Percentiles rank a stretch among this genome's conserved stretches.
Evolutionary conservation across 2,329 filamentous ascomycete genomes (phyloP).

Genomic region (Penicillium decumbens): DNA sequence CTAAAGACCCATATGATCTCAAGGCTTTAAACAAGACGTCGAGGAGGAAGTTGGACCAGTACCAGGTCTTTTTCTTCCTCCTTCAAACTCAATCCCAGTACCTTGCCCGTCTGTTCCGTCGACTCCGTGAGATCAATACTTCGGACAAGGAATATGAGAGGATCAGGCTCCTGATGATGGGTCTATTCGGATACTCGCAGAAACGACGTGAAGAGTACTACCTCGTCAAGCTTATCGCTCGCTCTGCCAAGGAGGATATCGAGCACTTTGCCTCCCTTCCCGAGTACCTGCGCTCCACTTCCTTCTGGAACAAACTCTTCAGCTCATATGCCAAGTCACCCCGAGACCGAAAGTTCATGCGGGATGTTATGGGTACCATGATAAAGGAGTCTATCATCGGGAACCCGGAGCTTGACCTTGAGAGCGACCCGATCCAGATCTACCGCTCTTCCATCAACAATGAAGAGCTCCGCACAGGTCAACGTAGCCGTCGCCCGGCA

Average conservation of each 20-base stretch:
- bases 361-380: constrained; percentile 76
- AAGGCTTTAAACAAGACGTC: constrained; percentile 98
- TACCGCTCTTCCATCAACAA: constrained; percentile 95
- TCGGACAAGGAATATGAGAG: constrained; percentile 89
- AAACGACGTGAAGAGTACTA: constrained; percentile 97
- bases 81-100: constrained; percentile 96
- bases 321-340: constrained; percentile 85
- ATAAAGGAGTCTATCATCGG: constrained; percentile 91
- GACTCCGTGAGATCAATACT: constrained; percentile 74
- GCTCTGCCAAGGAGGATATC: constrained; percentile 81
- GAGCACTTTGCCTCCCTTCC: constrained; percentile 67
- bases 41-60: constrained; percentile 88
- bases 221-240: constrained; percentile 77
- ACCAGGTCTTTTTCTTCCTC: constrained; percentile 96
- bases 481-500: constrained; percentile 71
- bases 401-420: constrained; percentile 82
- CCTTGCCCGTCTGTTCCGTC: constrained; percentile 79
- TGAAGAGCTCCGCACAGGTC: constrained; percentile 87
- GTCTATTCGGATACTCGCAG: constrained; percentile 92
- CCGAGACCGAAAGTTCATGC: constrained; percentile 84
- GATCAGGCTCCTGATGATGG: constrained; percentile 91
- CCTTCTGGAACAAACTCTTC: constrained; percentile 87
- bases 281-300: constrained; percentile 83
- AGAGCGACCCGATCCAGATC: constrained; percentile 96
- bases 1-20: constrained; percentile 87